Percentiles rank a stretch among this genome's conserved stretches.
These are phyloP conservation scores for Monosporascus sp. DNA, from an alignment of 2,329 filamentous ascomycete species.

Conservation along the genomic window DNA sequence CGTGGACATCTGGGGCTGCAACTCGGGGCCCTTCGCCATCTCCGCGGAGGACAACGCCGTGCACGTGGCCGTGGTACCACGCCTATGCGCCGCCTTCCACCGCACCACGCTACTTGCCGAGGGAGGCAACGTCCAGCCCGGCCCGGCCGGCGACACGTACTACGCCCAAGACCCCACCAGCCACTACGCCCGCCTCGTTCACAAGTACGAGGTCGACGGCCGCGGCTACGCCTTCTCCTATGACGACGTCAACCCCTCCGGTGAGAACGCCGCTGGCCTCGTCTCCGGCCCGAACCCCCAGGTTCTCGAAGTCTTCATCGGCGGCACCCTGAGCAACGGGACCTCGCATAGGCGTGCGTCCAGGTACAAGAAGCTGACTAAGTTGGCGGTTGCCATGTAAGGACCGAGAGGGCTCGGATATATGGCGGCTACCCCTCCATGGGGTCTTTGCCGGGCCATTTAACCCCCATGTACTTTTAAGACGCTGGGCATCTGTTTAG, in stretches of 20 bases:
- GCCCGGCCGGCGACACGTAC: slow-evolving; percentile 31
- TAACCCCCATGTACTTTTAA: too few relatives aligned
- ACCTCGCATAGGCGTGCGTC: background rate
- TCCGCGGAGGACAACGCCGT: slow-evolving; percentile 31
- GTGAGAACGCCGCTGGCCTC: slow-evolving; percentile 49
- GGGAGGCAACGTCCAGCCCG: slow-evolving; percentile 43
- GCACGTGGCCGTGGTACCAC: slow-evolving; percentile 39
- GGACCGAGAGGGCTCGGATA: background rate
- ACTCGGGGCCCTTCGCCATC: slow-evolving; percentile 42
- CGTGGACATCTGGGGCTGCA: slow-evolving; percentile 46
- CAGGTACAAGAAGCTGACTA: background rate
- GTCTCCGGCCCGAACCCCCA: slow-evolving; percentile 41
- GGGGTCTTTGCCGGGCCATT: too few relatives aligned
- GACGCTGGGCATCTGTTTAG: too few relatives aligned
- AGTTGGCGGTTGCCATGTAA: background rate
- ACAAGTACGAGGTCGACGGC: slow-evolving; percentile 53
- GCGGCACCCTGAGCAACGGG: slow-evolving; percentile 26
- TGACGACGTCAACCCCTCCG: slow-evolving; percentile 59
- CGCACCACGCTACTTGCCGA: slow-evolving; percentile 41
- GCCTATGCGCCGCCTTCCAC: slow-evolving; percentile 46
- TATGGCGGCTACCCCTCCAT: background rate
- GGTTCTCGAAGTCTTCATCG: slow-evolving; percentile 41
- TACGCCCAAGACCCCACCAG: slow-evolving; percentile 40
- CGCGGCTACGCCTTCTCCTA: slow-evolving; percentile 63
- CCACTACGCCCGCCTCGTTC: slow-evolving; percentile 58